Conservation (phyloP, 1,139 yeast species). For the Chernovozyma sophiae-reginae region DNA sequence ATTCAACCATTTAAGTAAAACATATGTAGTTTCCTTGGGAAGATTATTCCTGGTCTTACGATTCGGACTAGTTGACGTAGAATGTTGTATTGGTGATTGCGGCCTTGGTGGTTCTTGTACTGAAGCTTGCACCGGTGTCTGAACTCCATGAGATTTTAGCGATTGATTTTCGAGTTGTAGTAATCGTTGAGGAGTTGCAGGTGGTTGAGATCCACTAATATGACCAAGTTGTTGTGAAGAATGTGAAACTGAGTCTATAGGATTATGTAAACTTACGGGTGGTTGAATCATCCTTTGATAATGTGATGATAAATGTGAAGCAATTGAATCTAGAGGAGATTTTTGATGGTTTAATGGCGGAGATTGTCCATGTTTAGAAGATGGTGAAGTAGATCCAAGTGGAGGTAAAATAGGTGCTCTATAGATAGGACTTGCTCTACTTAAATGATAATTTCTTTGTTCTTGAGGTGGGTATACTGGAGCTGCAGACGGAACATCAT, state of each 20-base stretch:
- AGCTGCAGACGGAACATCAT: slow-evolving; percentile 6
- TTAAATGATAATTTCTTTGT: slow-evolving; percentile 6
- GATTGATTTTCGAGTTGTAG: too few species aligned
- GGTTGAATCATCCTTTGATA: too few species aligned
- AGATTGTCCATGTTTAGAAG: background rate
- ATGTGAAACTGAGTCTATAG: too few species aligned
- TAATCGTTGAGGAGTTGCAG: background rate
- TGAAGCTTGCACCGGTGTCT: too few species aligned
- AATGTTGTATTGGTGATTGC: background rate
- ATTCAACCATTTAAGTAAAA: slow-evolving; percentile 78
- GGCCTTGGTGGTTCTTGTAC: background rate
- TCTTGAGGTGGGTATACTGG: slow-evolving; percentile 8
- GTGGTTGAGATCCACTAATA: background rate
- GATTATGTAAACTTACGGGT: too few species aligned
- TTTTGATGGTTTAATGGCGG: background rate
- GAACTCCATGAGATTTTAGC: too few species aligned
- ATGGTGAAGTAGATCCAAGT: slow-evolving; percentile 1
- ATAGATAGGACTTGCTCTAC: background rate
- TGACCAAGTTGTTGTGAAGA: background rate
- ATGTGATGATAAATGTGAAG: background rate
- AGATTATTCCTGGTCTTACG: slow-evolving; percentile 68
- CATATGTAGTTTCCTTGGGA: slow-evolving; percentile 84
- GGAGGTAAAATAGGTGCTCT: slow-evolving; percentile 1
- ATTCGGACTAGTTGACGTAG: slow-evolving; percentile 1
- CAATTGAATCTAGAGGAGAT: background rate